Base-by-base conservation (phyloP, 2,329 filamentous ascomycete species). In the Arthroderma sp. region DNA sequence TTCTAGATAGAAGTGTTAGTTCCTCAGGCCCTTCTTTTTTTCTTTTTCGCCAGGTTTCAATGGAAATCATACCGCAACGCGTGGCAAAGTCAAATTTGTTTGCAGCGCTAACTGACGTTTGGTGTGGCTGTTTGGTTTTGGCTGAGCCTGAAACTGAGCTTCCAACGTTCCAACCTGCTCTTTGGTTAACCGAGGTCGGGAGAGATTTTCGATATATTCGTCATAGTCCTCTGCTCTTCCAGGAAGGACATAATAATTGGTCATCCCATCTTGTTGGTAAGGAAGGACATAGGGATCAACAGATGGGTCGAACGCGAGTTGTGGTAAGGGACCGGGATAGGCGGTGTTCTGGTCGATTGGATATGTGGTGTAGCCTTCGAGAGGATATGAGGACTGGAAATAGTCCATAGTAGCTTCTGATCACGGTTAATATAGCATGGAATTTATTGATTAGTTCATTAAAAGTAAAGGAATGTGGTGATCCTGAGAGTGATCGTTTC, bases 151-250 rank as follows among this genome's bases (percentile, higher is more conserved):
- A 47, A 72, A 72, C 44, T 72, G 66, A 36, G 62, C 59, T 52
- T 72, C 69, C 28, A 72, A 53, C 3, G 66, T 67, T 50, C 70
- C 68, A 34, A 72, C 66, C 58, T 72, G 69, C 47, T 72, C 69
- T 49, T 70, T 71, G 47, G 69, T 72, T 52, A 72, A 62, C 33
- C 69, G 63, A 7, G 69, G 69, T 10, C 68, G 62, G 10, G 67
- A 70, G 36, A 69, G 56, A 49, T 67, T 68, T 52, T 72, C 69
- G 32, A 65, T 57, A 47, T 63, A 64, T 54, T 70, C 68, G 36
- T 71, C 68, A 46, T 65, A 67, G 45, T 70, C 65, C 43, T 63
- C 58, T 29, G 57, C 47, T n/a, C 37, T 36, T 33, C 44, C 41
- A 33, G 45, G 38, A 33, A 42, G 39, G 30, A 30, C 31, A 31